These are phyloP conservation scores for Aspergillus haitiensis DNA, from an alignment of 495 filamentous ascomycete genomes.

Conservation along the genomic window DNA sequence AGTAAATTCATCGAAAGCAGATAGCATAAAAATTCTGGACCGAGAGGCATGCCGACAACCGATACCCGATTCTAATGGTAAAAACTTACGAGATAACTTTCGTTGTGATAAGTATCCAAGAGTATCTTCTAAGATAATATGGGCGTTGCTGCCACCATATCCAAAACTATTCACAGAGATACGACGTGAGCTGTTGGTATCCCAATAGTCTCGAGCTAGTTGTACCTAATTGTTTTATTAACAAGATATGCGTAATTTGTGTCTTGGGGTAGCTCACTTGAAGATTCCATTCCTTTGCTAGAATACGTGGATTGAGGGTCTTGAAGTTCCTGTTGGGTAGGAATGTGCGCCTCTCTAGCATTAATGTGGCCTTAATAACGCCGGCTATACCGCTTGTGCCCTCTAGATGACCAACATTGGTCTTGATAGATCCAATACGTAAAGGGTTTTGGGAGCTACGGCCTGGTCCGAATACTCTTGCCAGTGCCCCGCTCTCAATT, in stretches of 20 bases:
- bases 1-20: constrained; percentile 26
- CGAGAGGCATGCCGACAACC: not conserved
- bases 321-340: constrained; percentile 37
- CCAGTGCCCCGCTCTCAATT: constrained; percentile 56
- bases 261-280: constrained; percentile 20
- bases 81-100: not conserved
- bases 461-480: constrained; percentile 13
- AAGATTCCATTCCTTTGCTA: constrained; percentile 32
- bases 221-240: constrained; percentile 11
- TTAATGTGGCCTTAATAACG: constrained; percentile 40
- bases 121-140: constrained; percentile 41
- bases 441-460: constrained; percentile 2
- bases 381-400: constrained; percentile 42
- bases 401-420: constrained; percentile 49
- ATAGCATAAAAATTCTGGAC: constrained; percentile 28
- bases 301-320: constrained; percentile 36
- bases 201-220: constrained; percentile 24
- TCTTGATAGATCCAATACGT: constrained; percentile 40
- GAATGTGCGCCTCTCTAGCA: constrained; percentile 32
- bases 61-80: not conserved
- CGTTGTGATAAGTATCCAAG: constrained; percentile 14
- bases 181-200: constrained; percentile 25
- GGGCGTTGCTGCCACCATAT: constrained; percentile 44
- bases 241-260: not conserved
- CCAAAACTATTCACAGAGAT: constrained; percentile 41